phyloP scores from a whole-genome alignment of 768 basidiomycete genomes.

The Fomitopsis serialis region DNA sequence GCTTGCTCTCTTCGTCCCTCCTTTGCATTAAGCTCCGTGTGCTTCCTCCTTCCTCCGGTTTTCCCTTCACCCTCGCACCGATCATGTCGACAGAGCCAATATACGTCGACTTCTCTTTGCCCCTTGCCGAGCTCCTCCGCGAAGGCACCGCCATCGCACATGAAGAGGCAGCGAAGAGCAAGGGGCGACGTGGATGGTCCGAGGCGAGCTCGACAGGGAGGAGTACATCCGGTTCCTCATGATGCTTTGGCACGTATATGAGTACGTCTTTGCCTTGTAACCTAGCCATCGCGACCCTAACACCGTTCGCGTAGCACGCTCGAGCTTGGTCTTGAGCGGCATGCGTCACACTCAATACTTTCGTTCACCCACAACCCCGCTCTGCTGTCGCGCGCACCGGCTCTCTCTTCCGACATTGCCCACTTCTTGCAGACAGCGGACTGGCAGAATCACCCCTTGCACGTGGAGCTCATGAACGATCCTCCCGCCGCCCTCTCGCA shows the following conservation, averaged over 20 bases:
- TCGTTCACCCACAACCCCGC: slow-evolving; percentile 68
- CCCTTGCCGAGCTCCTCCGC: slow-evolving; percentile 33
- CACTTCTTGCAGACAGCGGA: slow-evolving; percentile 48
- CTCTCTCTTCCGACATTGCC: slow-evolving; percentile 63
- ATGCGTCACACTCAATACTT: slow-evolving; percentile 57
- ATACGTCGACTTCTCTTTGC: slow-evolving; percentile 20
- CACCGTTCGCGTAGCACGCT: slow-evolving; percentile 35
- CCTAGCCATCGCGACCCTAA: not conserved
- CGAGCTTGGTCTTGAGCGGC: slow-evolving; percentile 50
- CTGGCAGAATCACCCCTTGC: slow-evolving; percentile 55
- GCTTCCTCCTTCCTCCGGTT: not conserved
- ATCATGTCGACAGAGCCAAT: not conserved
- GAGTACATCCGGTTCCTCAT: slow-evolving; percentile 71
- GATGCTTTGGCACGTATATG: slow-evolving; percentile 77
- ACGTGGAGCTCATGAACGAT: slow-evolving; percentile 36
- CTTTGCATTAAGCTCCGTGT: not conserved
- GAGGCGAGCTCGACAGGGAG: slow-evolving; percentile 51
- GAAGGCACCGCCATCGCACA: slow-evolving; percentile 45
- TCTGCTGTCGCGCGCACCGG: slow-evolving; percentile 54
- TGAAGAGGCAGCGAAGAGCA: slow-evolving; percentile 50
- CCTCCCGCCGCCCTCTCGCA: slow-evolving; percentile 43
- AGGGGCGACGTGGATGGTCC: slow-evolving; percentile 51
- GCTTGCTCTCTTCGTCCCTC: slow-evolving; percentile 3
- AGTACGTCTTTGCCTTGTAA: slow-evolving; percentile 37
- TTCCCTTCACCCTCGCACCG: not conserved